Conservation (phyloP, 2,329 filamentous ascomycete species). For the Botrytis cinerea region DNA sequence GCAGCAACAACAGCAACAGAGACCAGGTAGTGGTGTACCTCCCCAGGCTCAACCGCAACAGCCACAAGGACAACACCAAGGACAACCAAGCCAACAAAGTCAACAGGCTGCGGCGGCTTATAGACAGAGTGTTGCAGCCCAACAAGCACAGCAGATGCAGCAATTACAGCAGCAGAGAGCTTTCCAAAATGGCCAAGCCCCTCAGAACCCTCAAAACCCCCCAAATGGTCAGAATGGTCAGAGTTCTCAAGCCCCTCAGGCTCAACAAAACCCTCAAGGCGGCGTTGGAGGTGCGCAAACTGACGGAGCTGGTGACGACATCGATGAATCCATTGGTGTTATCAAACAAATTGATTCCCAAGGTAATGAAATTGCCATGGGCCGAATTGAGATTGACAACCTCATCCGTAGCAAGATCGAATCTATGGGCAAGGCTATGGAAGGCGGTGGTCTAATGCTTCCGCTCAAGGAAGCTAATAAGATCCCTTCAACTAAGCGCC, state of each 20-base stretch:
- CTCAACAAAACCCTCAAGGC: slow-evolving; percentile 41
- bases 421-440: slow-evolving; percentile 65
- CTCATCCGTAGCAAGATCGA: slow-evolving; percentile 70
- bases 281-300: slow-evolving; percentile 61
- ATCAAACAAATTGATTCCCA: slow-evolving; percentile 57
- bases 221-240: slow-evolving; percentile 42
- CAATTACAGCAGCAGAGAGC: slow-evolving; percentile 18
- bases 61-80: slow-evolving; percentile 10
- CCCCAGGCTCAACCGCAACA: slow-evolving; percentile 7
- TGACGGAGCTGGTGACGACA: slow-evolving; percentile 68
- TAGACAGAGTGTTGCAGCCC: slow-evolving; percentile 16
- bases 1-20: neutral
- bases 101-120: slow-evolving; percentile 19
- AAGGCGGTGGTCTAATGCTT: slow-evolving; percentile 75
- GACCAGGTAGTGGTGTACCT: neutral
- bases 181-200: slow-evolving; percentile 32
- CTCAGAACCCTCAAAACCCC: slow-evolving; percentile 30
- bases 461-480: slow-evolving; percentile 52
- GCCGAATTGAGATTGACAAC: slow-evolving; percentile 64
- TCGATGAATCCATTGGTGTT: slow-evolving; percentile 55
- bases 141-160: slow-evolving; percentile 21
- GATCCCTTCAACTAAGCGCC: slow-evolving; percentile 41
- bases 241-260: slow-evolving; percentile 18
- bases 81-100: slow-evolving; percentile 14
- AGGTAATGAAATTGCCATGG: slow-evolving; percentile 57